Evolutionary conservation across 257 asterid genomes (phyloP).

Genomic region (Scutellaria minor): DNA sequence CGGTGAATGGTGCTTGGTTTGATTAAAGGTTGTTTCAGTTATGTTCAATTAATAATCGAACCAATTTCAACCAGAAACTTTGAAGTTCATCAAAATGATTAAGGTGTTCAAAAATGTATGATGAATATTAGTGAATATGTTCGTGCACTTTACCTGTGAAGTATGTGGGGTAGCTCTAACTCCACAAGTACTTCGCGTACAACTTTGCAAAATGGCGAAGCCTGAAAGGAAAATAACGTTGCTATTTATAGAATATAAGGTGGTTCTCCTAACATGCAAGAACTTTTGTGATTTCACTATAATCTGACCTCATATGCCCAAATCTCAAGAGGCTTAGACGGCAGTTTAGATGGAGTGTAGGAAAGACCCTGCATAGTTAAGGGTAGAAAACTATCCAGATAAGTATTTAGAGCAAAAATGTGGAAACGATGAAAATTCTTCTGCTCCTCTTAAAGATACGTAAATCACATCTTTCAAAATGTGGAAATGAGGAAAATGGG

Average conservation of each 20-base stretch:
- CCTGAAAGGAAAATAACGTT: slow-evolving; percentile 46
- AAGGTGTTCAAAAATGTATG: too few relatives aligned
- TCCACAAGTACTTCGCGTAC: slow-evolving; percentile 91
- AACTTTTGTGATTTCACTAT: neutral
- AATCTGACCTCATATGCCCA: slow-evolving; percentile 94
- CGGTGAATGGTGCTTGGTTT: neutral
- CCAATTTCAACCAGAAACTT: neutral
- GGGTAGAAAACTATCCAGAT: slow-evolving; percentile 11
- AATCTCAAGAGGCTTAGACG: slow-evolving; percentile 82
- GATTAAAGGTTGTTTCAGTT: neutral
- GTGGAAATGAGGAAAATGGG: neutral
- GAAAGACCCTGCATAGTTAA: slow-evolving; percentile 59
- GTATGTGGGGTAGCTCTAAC: slow-evolving; percentile 91
- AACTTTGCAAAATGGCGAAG: slow-evolving; percentile 93
- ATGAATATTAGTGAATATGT: neutral
- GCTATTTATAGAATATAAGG: neutral
- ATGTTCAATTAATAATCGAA: neutral
- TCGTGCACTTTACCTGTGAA: slow-evolving; percentile 60
- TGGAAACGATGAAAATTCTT: slow-evolving; percentile 7
- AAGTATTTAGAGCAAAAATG: slow-evolving; percentile 7
- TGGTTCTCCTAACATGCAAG: slow-evolving; percentile 1
- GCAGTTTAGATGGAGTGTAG: slow-evolving; percentile 76
- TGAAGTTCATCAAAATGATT: neutral
- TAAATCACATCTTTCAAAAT: too few relatives aligned
- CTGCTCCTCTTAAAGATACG: neutral